A percentile compares a stretch with the other conserved stretches of the same genome.
Evolutionary conservation across 768 basidiomycete species (phyloP).

Genomic region (Amanita pseudoporphyria): DNA sequence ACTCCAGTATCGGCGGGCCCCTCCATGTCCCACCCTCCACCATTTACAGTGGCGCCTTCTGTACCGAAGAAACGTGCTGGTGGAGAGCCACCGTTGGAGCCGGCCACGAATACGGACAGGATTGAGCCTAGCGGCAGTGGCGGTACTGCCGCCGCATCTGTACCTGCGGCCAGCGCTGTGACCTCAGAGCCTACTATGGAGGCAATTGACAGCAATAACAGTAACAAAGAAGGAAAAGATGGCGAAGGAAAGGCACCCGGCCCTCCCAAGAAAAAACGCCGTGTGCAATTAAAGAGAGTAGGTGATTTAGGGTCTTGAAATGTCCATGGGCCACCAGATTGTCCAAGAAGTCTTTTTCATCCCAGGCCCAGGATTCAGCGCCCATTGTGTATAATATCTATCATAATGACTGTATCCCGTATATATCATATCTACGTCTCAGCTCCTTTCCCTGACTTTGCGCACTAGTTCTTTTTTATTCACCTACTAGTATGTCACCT

Average conservation of each 20-base stretch:
- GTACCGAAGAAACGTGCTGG: slow-evolving; percentile 26
- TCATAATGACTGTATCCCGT: neutral
- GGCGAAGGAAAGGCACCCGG: slow-evolving; percentile 1
- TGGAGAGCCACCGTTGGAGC: slow-evolving; percentile 37
- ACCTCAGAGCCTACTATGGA: slow-evolving; percentile 13
- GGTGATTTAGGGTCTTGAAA: slow-evolving; percentile 8
- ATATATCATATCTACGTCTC: neutral
- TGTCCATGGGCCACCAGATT: neutral
- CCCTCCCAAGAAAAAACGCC: slow-evolving; percentile 9
- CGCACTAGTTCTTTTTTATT: neutral
- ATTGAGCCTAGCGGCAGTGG: slow-evolving; percentile 16
- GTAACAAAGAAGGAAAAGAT: slow-evolving; percentile 3
- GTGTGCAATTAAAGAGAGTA: slow-evolving; percentile 7
- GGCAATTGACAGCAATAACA: neutral
- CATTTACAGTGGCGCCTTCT: slow-evolving; percentile 11
- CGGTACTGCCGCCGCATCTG: neutral
- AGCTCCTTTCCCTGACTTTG: no score
- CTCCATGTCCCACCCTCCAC: slow-evolving; percentile 5
- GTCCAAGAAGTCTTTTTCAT: neutral
- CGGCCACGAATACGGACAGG: slow-evolving; percentile 35
- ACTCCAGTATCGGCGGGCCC: slow-evolving; percentile 1
- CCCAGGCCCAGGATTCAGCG: neutral
- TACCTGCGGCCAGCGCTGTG: slow-evolving; percentile 4
- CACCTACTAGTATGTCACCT: neutral
- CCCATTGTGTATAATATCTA: slow-evolving; percentile 1